phyloP scores from a whole-genome alignment of 371 early-diverging fungal genomes.

The Actinomortierella wolfii region DNA sequence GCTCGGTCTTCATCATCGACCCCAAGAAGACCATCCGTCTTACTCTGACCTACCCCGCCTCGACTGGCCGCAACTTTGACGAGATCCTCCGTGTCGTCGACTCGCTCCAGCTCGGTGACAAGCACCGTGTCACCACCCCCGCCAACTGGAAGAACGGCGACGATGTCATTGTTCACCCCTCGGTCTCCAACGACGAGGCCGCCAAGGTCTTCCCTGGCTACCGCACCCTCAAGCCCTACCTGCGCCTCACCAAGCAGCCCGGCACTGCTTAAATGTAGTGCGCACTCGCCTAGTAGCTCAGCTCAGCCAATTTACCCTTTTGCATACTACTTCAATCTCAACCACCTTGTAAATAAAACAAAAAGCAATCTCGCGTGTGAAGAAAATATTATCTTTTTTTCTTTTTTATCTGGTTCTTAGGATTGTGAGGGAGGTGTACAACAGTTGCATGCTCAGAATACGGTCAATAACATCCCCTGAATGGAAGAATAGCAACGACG shows the following conservation, averaged over 20 bases:
- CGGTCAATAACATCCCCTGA: no score
- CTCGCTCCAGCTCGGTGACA: conserved; percentile 89
- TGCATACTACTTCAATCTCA: no score
- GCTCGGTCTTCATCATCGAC: conserved; percentile 94
- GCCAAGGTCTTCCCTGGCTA: conserved; percentile 81
- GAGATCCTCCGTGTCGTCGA: conserved; percentile 94
- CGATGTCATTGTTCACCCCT: conserved; percentile 90
- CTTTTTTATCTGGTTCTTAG: no score
- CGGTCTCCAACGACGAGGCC: conserved; percentile 84
- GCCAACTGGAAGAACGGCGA: conserved; percentile 91
- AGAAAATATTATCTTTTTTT: no score
- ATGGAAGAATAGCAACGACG: no score
- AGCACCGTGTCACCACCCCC: conserved; percentile 89
- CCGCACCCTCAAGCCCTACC: conserved; percentile 83
- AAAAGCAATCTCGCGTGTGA: no score
- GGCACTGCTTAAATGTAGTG: background rate
- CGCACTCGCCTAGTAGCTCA: no score
- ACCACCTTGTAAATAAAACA: no score
- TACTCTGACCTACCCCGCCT: conserved; percentile 89
- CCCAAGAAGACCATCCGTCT: conserved; percentile 90
- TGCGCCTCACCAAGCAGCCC: conserved; percentile 72
- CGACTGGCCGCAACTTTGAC: conserved; percentile 94
- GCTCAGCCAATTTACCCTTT: no score
- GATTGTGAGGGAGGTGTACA: no score
- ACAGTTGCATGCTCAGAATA: no score